These are phyloP conservation scores for Populus euphratica DNA, from an alignment of 345 rosid genomes.

Conservation along the genomic window DNA sequence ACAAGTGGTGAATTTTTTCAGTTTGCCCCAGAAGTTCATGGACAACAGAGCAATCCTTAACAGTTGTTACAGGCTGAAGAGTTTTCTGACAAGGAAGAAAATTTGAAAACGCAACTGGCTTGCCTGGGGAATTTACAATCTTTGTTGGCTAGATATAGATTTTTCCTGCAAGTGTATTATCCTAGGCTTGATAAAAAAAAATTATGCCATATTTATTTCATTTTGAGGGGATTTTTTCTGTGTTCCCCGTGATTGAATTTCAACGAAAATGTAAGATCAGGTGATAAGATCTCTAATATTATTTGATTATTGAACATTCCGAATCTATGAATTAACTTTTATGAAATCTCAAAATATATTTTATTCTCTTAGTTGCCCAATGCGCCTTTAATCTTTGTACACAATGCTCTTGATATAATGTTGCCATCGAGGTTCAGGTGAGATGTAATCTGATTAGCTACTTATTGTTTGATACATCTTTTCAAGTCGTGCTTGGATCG, in stretches of 20 bases:
- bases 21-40: background rate
- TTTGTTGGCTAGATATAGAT: background rate
- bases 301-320: background rate
- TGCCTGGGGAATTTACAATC: background rate
- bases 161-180: background rate
- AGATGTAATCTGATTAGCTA: background rate
- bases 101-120: background rate
- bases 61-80: background rate
- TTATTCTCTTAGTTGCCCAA: background rate
- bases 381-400: background rate
- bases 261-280: background rate
- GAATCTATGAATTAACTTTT: background rate
- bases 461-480: too few relatives aligned
- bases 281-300: background rate
- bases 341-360: too few relatives aligned
- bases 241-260: conserved; percentile 5
- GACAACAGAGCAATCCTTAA: background rate
- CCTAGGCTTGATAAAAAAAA: too few relatives aligned
- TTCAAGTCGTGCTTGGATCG: too few relatives aligned
- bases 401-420: background rate
- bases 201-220: background rate
- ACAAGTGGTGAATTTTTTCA: conserved; percentile 32
- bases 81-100: conserved; percentile 8
- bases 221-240: conserved; percentile 9
- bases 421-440: background rate